phyloP scores from a whole-genome alignment of 2,329 filamentous ascomycete species.

The Pseudopithomyces chartarum region DNA sequence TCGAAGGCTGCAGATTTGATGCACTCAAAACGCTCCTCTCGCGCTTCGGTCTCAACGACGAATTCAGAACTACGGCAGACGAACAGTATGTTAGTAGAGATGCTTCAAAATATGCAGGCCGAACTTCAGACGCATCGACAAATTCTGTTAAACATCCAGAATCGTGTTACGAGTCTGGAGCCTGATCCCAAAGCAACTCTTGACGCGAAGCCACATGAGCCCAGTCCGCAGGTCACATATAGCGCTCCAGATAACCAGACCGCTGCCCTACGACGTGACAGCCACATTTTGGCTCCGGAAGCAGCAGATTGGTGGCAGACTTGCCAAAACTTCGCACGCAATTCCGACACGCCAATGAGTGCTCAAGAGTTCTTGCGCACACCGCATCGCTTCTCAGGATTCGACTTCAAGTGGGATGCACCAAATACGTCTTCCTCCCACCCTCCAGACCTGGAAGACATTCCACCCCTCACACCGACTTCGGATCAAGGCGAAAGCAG shows the following conservation, averaged over 20 bases:
- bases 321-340: slow-evolving; percentile 32
- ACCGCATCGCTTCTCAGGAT: slow-evolving; percentile 30
- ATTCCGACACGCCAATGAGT: slow-evolving; percentile 31
- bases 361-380: slow-evolving; percentile 33
- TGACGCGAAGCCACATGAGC: slow-evolving; percentile 9
- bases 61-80: slow-evolving; percentile 31
- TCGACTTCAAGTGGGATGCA: slow-evolving; percentile 25
- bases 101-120: slow-evolving; percentile 33
- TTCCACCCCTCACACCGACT: slow-evolving; percentile 25
- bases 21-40: slow-evolving; percentile 26
- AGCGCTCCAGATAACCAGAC: slow-evolving; percentile 13
- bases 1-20: slow-evolving; percentile 1
- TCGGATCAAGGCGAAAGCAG: slow-evolving; percentile 20
- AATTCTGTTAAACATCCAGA: slow-evolving; percentile 35
- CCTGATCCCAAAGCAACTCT: slow-evolving; percentile 19
- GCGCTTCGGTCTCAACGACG: slow-evolving; percentile 25
- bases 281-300: slow-evolving; percentile 18
- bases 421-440: slow-evolving; percentile 13
- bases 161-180: slow-evolving; percentile 34
- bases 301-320: slow-evolving; percentile 32
- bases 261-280: slow-evolving; percentile 14
- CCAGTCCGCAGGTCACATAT: slow-evolving; percentile 16
- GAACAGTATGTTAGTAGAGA: slow-evolving; percentile 32
- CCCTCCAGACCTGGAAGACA: slow-evolving; percentile 26
- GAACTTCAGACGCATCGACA: slow-evolving; percentile 32